Percentiles rank a stretch among this genome's conserved stretches.
phyloP scores from a whole-genome alignment of 768 basidiomycete species.

The Boletus edulis region DNA sequence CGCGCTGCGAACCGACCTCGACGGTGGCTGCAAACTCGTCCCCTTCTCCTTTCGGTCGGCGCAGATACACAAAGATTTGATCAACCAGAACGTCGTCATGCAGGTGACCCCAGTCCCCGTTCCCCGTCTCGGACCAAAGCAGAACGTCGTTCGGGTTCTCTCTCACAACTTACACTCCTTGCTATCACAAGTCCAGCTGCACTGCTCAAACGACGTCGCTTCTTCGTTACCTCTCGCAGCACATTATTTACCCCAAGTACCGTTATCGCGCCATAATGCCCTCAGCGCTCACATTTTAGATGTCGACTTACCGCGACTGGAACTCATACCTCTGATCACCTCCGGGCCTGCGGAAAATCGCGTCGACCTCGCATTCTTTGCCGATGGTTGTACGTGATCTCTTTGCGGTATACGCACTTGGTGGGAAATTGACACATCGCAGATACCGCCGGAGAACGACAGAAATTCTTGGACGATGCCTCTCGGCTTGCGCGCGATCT shows the following conservation, averaged over 20 bases:
- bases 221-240: neutral
- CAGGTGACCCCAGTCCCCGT: constrained; percentile 9
- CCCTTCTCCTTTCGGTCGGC: constrained; percentile 20
- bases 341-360: constrained; percentile 66
- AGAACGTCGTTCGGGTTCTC: constrained; percentile 16
- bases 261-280: constrained; percentile 3
- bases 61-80: constrained; percentile 22
- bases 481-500: constrained; percentile 64
- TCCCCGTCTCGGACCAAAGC: constrained; percentile 2
- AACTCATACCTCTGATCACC: constrained; percentile 53
- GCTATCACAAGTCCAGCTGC: constrained; percentile 16
- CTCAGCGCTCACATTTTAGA: neutral
- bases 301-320: constrained; percentile 41
- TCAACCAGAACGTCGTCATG: constrained; percentile 6
- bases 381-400: constrained; percentile 64
- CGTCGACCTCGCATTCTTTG: constrained; percentile 74
- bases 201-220: constrained; percentile 25
- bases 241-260: constrained; percentile 6
- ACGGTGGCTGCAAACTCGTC: constrained; percentile 16
- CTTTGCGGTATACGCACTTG: neutral
- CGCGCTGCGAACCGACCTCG: constrained; percentile 17
- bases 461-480: constrained; percentile 67
- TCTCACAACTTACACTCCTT: constrained; percentile 19
- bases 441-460: constrained; percentile 58
- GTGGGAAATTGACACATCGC: neutral